Evolutionary conservation across 352 stramenopile genomes (phyloP).

Genomic region (Phytophthora colocasiae): DNA sequence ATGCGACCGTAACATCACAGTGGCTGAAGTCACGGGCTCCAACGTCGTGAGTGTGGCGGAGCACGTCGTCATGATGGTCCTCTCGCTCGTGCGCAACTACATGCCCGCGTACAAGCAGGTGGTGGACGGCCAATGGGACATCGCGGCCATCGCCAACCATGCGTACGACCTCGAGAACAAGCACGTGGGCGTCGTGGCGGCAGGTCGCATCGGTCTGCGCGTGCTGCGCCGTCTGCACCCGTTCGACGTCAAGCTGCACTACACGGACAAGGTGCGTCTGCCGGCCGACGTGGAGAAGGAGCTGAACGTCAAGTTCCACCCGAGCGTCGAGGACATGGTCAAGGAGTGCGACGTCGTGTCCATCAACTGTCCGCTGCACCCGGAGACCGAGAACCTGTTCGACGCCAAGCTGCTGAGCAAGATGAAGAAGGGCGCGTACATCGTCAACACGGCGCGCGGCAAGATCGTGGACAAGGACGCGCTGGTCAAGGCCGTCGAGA

Average conservation of each 20-base stretch:
- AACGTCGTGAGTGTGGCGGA: conserved; percentile 55
- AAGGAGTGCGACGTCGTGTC: conserved; percentile 76
- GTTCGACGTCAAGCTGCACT: conserved; percentile 62
- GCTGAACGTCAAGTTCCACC: conserved; percentile 46
- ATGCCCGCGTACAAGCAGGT: conserved; percentile 54
- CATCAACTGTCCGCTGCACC: conserved; percentile 76
- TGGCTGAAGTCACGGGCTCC: conserved; percentile 53
- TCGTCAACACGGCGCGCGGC: conserved; percentile 87
- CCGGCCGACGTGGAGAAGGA: conserved; percentile 50
- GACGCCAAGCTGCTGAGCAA: conserved; percentile 60
- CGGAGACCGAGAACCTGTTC: conserved; percentile 72
- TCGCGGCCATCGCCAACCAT: conserved; percentile 43
- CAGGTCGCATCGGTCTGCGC: conserved; percentile 46
- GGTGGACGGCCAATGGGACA: conserved; percentile 50
- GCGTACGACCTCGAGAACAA: conserved; percentile 56
- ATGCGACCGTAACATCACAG: conserved; percentile 49
- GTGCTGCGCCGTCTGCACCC: conserved; percentile 46
- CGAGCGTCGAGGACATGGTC: conserved; percentile 50
- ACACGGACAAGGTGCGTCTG: conserved; percentile 54
- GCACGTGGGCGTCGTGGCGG: conserved; percentile 46
- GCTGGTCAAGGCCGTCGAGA: conserved; percentile 41
- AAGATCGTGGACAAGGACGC: conserved; percentile 81
- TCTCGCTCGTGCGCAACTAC: conserved; percentile 56
- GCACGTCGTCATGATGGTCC: conserved; percentile 57
- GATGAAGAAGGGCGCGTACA: conserved; percentile 71